These are phyloP conservation scores for Hondaea fermentalgiana DNA, from an alignment of 108 stramenopile genomes.

Conservation along the genomic window DNA sequence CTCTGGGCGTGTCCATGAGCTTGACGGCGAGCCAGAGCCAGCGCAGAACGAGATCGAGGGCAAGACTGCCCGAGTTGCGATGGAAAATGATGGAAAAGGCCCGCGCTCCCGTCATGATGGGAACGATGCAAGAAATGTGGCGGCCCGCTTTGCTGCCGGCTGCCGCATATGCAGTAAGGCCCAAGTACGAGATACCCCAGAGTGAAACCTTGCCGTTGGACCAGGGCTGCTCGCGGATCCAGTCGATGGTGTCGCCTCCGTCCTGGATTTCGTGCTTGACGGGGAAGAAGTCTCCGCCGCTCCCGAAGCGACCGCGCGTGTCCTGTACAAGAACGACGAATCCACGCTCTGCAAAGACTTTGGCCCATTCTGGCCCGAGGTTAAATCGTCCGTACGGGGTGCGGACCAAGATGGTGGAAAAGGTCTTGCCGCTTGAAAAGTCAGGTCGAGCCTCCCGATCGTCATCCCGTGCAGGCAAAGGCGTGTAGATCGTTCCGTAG, in stretches of 20 bases:
- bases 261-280: background rate
- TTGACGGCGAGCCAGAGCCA: constrained; percentile 14
- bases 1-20: background rate
- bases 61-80: background rate
- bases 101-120: background rate
- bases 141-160: background rate
- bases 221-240: constrained; percentile 9
- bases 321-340: background rate
- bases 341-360: background rate
- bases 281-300: constrained; percentile 3
- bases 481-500: background rate
- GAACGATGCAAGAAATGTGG: background rate
- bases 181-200: constrained; percentile 11
- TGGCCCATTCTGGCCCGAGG: background rate
- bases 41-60: background rate
- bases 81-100: background rate
- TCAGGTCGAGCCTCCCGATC: background rate
- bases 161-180: background rate
- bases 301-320: constrained; percentile 12
- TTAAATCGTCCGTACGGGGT: background rate
- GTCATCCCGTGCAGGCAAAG: background rate
- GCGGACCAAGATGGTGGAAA: background rate
- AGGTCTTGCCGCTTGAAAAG: background rate
- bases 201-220: constrained; percentile 12
- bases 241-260: background rate